phyloP scores from a whole-genome alignment of 2,329 filamentous ascomycete genomes.

The Esteya vermicola region DNA sequence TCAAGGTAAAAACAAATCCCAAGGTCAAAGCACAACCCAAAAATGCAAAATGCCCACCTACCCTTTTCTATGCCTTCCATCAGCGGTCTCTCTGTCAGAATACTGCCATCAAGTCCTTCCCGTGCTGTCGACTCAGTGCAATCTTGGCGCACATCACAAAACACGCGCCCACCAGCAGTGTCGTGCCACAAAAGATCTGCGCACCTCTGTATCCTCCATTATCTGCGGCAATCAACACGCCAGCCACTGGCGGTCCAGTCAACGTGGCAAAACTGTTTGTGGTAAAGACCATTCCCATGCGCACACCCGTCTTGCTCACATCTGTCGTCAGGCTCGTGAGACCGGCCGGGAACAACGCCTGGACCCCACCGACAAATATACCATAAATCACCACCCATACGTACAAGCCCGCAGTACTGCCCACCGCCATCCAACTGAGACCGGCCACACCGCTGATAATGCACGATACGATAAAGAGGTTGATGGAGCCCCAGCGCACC shows the following conservation, averaged over 20 bases:
- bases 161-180: conserved; percentile 24
- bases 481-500: conserved; percentile 44
- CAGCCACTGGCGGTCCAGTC: conserved; percentile 36
- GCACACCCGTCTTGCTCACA: conserved; percentile 33
- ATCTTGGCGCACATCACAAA: conserved; percentile 25
- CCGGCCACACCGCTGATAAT: conserved; percentile 26
- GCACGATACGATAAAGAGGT: conserved; percentile 38
- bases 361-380: conserved; percentile 46
- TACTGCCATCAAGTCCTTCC: conserved; percentile 18
- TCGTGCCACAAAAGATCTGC: conserved; percentile 31
- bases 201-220: conserved; percentile 30
- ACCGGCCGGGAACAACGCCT: conserved; percentile 51
- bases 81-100: not conserved
- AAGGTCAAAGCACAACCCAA: no score
- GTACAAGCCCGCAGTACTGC: conserved; percentile 35
- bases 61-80: no score
- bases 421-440: conserved; percentile 46
- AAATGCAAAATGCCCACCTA: no score
- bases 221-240: conserved; percentile 28
- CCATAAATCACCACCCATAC: conserved; percentile 51
- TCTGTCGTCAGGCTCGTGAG: conserved; percentile 40
- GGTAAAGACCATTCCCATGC: conserved; percentile 45
- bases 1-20: no score
- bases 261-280: conserved; percentile 39
- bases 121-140: conserved; percentile 22